A percentile compares a stretch with the other conserved stretches of the same genome.
Evolutionary conservation across 2,329 filamentous ascomycete species (phyloP).

Genomic region (Escovopsis sp.): DNA sequence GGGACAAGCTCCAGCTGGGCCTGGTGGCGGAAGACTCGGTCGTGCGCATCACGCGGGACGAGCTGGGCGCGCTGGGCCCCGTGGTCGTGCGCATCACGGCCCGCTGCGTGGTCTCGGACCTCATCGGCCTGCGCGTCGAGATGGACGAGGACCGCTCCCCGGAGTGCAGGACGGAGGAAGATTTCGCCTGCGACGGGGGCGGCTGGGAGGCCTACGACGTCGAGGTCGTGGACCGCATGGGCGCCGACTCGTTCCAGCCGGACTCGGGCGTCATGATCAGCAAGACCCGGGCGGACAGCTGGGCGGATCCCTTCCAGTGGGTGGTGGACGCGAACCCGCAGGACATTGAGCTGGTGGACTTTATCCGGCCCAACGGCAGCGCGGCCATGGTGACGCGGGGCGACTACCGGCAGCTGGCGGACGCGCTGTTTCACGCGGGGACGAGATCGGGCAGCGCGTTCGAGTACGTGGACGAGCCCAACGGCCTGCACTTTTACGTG

Average conservation of each 20-base stretch:
- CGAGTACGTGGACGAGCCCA: slow-evolving; percentile 32
- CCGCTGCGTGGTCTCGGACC: slow-evolving; percentile 26
- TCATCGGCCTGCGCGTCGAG: slow-evolving; percentile 33
- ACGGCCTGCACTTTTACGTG: slow-evolving; percentile 35
- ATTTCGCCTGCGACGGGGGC: slow-evolving; percentile 36
- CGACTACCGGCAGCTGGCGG: slow-evolving; percentile 37
- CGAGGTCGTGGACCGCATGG: slow-evolving; percentile 39
- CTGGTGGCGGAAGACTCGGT: slow-evolving; percentile 29
- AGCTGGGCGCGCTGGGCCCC: slow-evolving; percentile 26
- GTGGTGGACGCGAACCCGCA: slow-evolving; percentile 38
- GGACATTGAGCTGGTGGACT: slow-evolving; percentile 35
- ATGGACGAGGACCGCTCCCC: slow-evolving; percentile 31
- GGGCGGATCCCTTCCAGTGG: slow-evolving; percentile 34
- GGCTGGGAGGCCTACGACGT: slow-evolving; percentile 36
- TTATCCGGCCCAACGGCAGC: slow-evolving; percentile 32
- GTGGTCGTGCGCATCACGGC: slow-evolving; percentile 32
- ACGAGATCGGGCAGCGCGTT: slow-evolving; percentile 34
- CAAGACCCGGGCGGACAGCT: slow-evolving; percentile 33
- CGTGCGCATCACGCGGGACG: slow-evolving; percentile 28
- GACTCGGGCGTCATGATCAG: slow-evolving; percentile 38
- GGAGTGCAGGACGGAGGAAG: slow-evolving; percentile 23
- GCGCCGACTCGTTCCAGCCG: slow-evolving; percentile 35
- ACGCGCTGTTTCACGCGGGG: slow-evolving; percentile 40
- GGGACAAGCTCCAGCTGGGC: slow-evolving; percentile 37
- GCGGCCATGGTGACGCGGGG: slow-evolving; percentile 32